phyloP scores from a whole-genome alignment of 148 eudicot genomes.

The Linanthus parryae region DNA sequence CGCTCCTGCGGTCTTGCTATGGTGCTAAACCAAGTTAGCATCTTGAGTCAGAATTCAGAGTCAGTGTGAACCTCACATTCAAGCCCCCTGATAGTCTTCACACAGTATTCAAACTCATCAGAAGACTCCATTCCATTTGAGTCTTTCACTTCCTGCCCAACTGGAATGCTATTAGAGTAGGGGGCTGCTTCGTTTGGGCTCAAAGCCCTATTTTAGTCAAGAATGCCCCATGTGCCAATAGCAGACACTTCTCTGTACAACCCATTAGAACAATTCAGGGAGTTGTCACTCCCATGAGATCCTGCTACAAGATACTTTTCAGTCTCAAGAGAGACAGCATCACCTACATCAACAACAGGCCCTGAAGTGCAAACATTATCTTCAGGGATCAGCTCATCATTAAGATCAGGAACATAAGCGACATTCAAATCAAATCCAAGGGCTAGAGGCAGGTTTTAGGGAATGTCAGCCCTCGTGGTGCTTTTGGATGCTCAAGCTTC shows the following conservation, averaged over 20 bases:
- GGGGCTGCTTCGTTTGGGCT: no score
- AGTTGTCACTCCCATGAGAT: constrained; percentile 59
- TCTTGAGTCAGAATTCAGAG: constrained; percentile 66
- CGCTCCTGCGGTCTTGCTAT: constrained; percentile 82
- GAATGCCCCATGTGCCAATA: constrained; percentile 29
- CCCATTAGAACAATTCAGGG: constrained; percentile 54
- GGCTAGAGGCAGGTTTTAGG: no score
- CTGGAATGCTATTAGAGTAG: no score
- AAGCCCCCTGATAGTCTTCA: constrained; percentile 62
- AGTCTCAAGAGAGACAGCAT: no score
- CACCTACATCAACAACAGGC: constrained; percentile 36
- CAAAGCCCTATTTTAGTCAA: constrained; percentile 45
- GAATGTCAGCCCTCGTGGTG: no score
- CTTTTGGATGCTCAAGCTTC: no score
- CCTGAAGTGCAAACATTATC: constrained; percentile 37
- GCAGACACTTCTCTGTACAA: constrained; percentile 51
- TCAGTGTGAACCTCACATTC: constrained; percentile 60
- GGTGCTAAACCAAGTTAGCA: constrained; percentile 87
- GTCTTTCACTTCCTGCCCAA: constrained; percentile 32
- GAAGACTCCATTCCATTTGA: constrained; percentile 34
- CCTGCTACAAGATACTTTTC: constrained; percentile 33
- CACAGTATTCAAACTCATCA: constrained; percentile 76
- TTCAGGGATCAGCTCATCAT: constrained; percentile 75
- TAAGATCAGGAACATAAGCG: constrained; percentile 84
- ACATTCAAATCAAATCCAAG: no score